Percentiles rank a stretch among this genome's conserved stretches.
Conservation (phyloP, 306 rosid species). For the Lablab purpureus region DNA sequence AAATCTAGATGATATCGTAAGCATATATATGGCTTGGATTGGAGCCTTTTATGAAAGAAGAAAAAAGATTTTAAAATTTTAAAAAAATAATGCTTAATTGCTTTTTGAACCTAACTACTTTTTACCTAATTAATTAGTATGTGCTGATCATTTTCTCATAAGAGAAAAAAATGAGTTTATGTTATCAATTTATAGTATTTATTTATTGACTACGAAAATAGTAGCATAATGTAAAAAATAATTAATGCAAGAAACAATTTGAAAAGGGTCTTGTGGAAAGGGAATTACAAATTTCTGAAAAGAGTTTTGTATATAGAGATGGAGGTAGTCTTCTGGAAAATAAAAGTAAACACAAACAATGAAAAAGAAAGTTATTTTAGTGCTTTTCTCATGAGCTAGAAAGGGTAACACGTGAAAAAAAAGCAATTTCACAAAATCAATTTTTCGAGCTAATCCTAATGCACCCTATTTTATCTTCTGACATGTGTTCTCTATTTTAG, state of each 20-base stretch:
- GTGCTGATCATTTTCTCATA: background rate
- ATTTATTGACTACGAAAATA: background rate
- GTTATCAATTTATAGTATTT: background rate
- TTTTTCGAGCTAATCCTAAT: background rate
- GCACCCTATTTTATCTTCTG: background rate
- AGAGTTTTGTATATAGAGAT: background rate
- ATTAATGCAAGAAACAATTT: background rate
- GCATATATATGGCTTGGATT: background rate
- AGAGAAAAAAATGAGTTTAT: background rate
- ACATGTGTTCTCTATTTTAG: slow-evolving; percentile 53
- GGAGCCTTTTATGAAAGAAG: background rate
- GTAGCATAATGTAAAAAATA: background rate
- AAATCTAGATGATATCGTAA: background rate
- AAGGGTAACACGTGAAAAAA: background rate
- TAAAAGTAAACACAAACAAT: background rate
- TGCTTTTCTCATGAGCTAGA: slow-evolving; percentile 1
- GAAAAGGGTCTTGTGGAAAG: background rate
- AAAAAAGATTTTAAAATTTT: background rate
- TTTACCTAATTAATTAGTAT: background rate
- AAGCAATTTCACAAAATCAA: background rate
- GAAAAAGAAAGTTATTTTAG: background rate
- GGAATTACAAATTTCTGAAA: background rate
- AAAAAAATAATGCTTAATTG: background rate
- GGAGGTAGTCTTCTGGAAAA: background rate
- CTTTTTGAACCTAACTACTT: too few relatives aligned